Percentiles rank a stretch among this genome's conserved stretches.
Evolutionary conservation across 2,329 filamentous ascomycete genomes (phyloP).

Genomic region (Iodosphaeria phyllophila): DNA sequence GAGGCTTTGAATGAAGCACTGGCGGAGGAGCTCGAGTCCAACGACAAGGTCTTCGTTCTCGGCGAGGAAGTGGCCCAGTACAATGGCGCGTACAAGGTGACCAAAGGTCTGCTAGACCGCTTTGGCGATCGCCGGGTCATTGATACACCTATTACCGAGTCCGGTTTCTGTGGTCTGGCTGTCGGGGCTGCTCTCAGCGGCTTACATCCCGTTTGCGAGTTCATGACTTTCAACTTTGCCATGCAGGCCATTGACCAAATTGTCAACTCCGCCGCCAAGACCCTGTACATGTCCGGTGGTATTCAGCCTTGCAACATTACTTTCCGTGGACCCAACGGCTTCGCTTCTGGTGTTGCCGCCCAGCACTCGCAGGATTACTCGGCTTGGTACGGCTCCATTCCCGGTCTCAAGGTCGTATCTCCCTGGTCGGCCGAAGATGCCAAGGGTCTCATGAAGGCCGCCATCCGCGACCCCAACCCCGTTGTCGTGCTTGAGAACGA

Average conservation of each 20-base stretch:
- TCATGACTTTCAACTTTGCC: conserved; percentile 99
- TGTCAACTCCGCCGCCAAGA: conserved; percentile 98
- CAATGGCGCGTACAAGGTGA: conserved; percentile 99
- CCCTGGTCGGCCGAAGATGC: conserved; percentile 97
- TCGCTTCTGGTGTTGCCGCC: conserved; percentile 83
- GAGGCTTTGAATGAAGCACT: conserved; percentile 96
- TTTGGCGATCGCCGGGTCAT: conserved; percentile 97
- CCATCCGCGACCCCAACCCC: conserved; percentile 95
- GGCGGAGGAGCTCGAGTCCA: conserved; percentile 86
- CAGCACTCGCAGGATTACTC: conserved; percentile 99
- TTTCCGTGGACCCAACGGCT: conserved; percentile 97
- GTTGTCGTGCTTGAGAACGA: conserved; percentile 85
- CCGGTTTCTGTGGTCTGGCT: conserved; percentile 82
- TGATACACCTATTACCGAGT: conserved; percentile 96
- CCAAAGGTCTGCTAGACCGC: conserved; percentile 88
- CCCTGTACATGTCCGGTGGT: conserved; percentile 98
- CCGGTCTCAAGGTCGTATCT: conserved; percentile 88
- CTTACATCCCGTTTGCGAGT: conserved; percentile 89
- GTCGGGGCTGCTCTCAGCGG: conserved; percentile 90
- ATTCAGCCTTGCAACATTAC: conserved; percentile 99
- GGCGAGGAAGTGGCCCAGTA: conserved; percentile 99
- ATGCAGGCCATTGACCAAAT: conserved; percentile 99
- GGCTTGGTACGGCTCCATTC: conserved; percentile 97
- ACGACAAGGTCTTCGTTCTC: conserved; percentile 87
- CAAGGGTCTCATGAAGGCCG: conserved; percentile 93